Evolutionary conservation across 176 grass and related monocot genomes (phyloP).

Genomic region (Typha latifolia): DNA sequence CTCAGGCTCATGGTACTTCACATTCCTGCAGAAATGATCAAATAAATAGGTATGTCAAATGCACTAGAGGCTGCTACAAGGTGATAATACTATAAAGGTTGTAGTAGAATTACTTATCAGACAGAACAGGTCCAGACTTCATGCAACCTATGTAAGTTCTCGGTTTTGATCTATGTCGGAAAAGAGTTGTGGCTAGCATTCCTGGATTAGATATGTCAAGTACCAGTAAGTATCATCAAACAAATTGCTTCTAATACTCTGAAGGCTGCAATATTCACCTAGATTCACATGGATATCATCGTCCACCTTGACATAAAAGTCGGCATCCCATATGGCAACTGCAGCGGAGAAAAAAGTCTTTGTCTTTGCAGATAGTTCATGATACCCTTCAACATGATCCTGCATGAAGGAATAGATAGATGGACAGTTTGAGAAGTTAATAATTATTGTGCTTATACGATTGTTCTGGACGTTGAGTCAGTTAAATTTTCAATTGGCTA

Average conservation of each 20-base stretch:
- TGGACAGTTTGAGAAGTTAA: constrained; percentile 1
- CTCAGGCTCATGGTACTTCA: constrained; percentile 84
- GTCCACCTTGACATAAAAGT: constrained; percentile 97
- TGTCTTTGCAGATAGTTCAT: constrained; percentile 86
- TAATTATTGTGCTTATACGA: background rate
- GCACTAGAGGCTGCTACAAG: background rate
- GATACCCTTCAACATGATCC: constrained; percentile 97
- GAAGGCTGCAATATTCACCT: constrained; percentile 26
- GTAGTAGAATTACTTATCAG: constrained; percentile 52
- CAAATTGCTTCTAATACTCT: background rate
- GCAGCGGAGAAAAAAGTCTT: constrained; percentile 88
- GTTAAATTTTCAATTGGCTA: background rate
- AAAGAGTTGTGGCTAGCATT: constrained; percentile 66
- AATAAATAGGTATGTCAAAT: background rate
- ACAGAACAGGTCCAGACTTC: constrained; percentile 91
- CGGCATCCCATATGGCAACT: constrained; percentile 78
- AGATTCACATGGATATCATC: constrained; percentile 90
- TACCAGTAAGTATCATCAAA: background rate
- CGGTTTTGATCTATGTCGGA: constrained; percentile 68
- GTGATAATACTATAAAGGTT: background rate
- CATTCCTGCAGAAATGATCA: constrained; percentile 31
- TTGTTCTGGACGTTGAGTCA: background rate
- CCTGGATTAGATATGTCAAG: constrained; percentile 30
- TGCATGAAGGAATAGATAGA: constrained; percentile 13
- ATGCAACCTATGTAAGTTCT: constrained; percentile 96